These are phyloP conservation scores for Hemisphaericaspora xylanilytica DNA, from an alignment of 1,139 yeast genomes.

Conservation along the genomic window DNA sequence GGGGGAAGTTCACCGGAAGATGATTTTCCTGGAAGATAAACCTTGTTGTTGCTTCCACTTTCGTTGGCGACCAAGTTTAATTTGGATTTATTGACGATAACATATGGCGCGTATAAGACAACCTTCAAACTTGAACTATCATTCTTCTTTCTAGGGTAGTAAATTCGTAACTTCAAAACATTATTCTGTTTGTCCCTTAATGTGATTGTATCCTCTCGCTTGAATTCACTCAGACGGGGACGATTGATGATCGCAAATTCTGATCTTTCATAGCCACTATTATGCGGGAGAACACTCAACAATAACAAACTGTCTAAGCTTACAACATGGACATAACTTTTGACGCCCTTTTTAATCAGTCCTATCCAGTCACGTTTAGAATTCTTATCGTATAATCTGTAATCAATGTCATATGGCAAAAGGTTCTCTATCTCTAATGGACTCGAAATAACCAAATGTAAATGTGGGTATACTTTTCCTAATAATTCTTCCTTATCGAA, in stretches of 20 bases:
- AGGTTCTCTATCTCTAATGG: constrained; percentile 85
- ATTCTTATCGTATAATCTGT: constrained; percentile 74
- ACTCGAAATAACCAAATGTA: constrained; percentile 75
- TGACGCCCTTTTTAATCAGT: constrained; percentile 58
- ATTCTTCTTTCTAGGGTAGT: constrained; percentile 51
- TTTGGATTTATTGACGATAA: constrained; percentile 78
- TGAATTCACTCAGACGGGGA: constrained; percentile 52
- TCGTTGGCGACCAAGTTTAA: constrained; percentile 61
- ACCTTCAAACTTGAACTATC: constrained; percentile 57
- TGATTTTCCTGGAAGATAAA: constrained; percentile 31
- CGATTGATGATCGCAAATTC: constrained; percentile 81
- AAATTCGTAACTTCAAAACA: constrained; percentile 58
- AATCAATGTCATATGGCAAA: constrained; percentile 77
- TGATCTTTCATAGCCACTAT: constrained; percentile 63
- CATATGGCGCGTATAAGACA: constrained; percentile 79
- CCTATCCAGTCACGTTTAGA: constrained; percentile 72
- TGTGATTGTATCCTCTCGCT: constrained; percentile 51
- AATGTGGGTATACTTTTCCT: constrained; percentile 77
- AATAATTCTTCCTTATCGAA: constrained; percentile 66
- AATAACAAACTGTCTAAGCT: constrained; percentile 68
- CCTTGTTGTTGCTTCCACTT: constrained; percentile 49
- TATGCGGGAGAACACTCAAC: constrained; percentile 67
- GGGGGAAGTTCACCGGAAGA: constrained; percentile 44
- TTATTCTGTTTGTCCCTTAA: constrained; percentile 24
- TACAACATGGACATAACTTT: constrained; percentile 76